A percentile compares a stretch with the other conserved stretches of the same genome.
Evolutionary conservation across 2,329 filamentous ascomycete species (phyloP).

Genomic region (Phymatotrichopsis omnivora): DNA sequence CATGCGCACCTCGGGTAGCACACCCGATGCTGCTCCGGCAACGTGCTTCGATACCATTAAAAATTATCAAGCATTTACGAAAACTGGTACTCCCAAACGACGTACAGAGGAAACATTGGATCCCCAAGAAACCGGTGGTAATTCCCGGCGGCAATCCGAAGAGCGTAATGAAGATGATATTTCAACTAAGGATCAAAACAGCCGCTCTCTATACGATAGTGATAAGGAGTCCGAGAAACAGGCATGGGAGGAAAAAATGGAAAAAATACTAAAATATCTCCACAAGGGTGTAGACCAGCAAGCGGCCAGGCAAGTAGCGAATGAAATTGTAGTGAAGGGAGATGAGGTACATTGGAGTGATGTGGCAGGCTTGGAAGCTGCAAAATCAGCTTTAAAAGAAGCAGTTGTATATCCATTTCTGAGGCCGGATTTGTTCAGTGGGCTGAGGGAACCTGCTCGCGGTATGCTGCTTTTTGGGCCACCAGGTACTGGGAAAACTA

Average conservation of each 20-base stretch:
- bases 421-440: constrained; percentile 90
- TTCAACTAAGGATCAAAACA: background rate
- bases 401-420: constrained; percentile 96
- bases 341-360: constrained; percentile 94
- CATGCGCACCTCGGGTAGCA: no score
- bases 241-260: constrained; percentile 36
- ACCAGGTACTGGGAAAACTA: constrained; percentile 96
- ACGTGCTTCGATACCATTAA: no score
- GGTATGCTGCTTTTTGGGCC: constrained; percentile 96
- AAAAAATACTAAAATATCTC: constrained; percentile 61
- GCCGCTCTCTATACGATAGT: background rate
- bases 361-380: constrained; percentile 78
- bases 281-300: constrained; percentile 71
- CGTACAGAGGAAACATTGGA: no score
- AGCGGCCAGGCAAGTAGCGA: constrained; percentile 83
- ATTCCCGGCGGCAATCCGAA: no score
- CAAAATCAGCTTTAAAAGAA: constrained; percentile 86
- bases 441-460: constrained; percentile 80
- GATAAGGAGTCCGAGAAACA: background rate
- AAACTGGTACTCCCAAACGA: no score
- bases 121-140: no score
- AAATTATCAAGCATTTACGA: no score
- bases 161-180: no score
- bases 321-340: constrained; percentile 88
- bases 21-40: no score